Conservation (phyloP, 768 basidiomycete species). For the Cystobasidium onofrii region DNA sequence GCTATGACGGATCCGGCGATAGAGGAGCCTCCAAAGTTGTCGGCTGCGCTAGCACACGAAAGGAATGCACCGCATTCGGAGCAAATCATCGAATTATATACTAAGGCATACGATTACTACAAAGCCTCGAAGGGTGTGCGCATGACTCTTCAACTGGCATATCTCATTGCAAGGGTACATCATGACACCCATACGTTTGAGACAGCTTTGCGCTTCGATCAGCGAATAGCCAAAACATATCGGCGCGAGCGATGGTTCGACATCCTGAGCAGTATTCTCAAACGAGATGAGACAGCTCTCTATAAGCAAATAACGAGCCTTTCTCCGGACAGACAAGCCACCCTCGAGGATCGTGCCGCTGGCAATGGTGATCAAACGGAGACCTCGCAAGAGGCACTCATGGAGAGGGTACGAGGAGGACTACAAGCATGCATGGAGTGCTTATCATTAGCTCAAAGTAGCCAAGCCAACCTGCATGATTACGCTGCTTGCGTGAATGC, state of each 20-base stretch:
- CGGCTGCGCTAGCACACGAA: slow-evolving; percentile 71
- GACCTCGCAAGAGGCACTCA: neutral
- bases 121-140: slow-evolving; percentile 62
- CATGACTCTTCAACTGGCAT: slow-evolving; percentile 81
- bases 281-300: slow-evolving; percentile 67
- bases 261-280: slow-evolving; percentile 65
- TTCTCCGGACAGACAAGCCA: slow-evolving; percentile 63
- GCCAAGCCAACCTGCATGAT: neutral
- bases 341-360: slow-evolving; percentile 55
- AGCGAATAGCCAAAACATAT: slow-evolving; percentile 81
- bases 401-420: neutral
- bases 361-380: neutral
- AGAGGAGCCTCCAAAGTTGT: slow-evolving; percentile 19
- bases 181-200: slow-evolving; percentile 70
- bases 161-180: slow-evolving; percentile 80
- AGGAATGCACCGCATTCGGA: slow-evolving; percentile 82
- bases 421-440: neutral
- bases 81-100: slow-evolving; percentile 83
- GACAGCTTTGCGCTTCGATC: slow-evolving; percentile 87
- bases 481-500: neutral
- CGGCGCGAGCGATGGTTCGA: slow-evolving; percentile 71
- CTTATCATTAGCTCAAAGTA: neutral
- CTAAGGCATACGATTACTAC: slow-evolving; percentile 86
- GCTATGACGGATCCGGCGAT: neutral
- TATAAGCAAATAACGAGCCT: slow-evolving; percentile 69